phyloP scores from a whole-genome alignment of 2,329 filamentous ascomycete genomes.

The Clonostachys rosea region DNA sequence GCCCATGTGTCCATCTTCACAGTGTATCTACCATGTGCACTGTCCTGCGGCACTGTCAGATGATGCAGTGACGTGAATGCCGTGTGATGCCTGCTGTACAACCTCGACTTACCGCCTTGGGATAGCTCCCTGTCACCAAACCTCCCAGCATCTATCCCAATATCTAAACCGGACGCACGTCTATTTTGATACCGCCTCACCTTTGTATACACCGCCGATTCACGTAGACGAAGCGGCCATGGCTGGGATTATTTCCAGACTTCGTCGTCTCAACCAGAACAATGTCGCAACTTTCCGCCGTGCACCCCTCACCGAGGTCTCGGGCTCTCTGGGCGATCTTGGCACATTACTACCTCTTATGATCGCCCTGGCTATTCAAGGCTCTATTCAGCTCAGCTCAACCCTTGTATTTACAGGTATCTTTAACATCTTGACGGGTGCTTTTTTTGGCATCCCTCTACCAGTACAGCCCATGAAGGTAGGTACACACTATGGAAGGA shows the following conservation, averaged over 20 bases:
- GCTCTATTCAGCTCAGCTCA: constrained; percentile 74
- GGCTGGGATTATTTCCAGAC: constrained; percentile 1
- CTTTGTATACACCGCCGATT: too few relatives aligned
- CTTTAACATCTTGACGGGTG: constrained; percentile 80
- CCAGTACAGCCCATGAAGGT: constrained; percentile 87
- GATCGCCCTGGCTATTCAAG: constrained; percentile 75
- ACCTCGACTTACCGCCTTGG: too few relatives aligned
- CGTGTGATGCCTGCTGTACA: too few relatives aligned
- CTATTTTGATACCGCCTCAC: too few relatives aligned
- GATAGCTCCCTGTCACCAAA: too few relatives aligned
- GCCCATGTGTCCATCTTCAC: too few relatives aligned
- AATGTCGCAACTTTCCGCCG: constrained; percentile 43
- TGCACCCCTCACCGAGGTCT: constrained; percentile 65
- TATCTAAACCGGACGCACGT: too few relatives aligned
- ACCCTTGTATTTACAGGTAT: constrained; percentile 86
- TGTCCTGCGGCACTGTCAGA: too few relatives aligned
- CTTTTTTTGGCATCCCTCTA: constrained; percentile 80
- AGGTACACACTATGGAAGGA: neutral
- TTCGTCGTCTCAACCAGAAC: constrained; percentile 31
- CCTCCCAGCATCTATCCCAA: too few relatives aligned
- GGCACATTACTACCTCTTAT: constrained; percentile 87
- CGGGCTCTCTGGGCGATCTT: constrained; percentile 81
- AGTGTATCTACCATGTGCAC: too few relatives aligned
- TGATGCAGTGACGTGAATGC: too few relatives aligned
- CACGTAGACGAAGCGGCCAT: too few relatives aligned